A percentile compares a stretch with the other conserved stretches of the same genome.
Evolutionary conservation across 306 rosid genomes (phyloP).

Genomic region (Casuarina cunninghamiana): DNA sequence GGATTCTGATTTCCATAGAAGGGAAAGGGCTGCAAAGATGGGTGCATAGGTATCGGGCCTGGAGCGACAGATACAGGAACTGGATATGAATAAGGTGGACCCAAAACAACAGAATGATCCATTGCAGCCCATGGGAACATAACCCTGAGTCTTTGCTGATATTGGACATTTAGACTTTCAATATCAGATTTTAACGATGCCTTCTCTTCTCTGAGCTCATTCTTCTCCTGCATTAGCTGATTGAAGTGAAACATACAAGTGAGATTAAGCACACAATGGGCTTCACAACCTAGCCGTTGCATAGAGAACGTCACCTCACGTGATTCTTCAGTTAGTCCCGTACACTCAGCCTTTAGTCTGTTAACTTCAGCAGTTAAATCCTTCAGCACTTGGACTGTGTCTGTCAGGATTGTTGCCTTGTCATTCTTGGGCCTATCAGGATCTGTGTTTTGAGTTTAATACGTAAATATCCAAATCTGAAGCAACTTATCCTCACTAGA

Average conservation of each 20-base stretch:
- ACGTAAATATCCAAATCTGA: conserved; percentile 15
- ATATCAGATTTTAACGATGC: conserved; percentile 65
- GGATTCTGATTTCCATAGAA: conserved; percentile 70
- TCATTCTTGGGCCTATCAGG: conserved; percentile 93
- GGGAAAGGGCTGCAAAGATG: conserved; percentile 70
- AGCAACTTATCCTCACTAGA: not conserved
- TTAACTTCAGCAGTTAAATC: conserved; percentile 71
- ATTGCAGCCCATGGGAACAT: conserved; percentile 79
- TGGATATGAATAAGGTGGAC: conserved; percentile 73
- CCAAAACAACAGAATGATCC: conserved; percentile 74
- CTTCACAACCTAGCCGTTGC: conserved; percentile 15
- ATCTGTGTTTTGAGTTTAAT: conserved; percentile 49
- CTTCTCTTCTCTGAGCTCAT: conserved; percentile 93
- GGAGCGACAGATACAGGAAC: conserved; percentile 69
- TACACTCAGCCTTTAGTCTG: conserved; percentile 63
- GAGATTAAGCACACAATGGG: conserved; percentile 19
- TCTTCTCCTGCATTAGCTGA: conserved; percentile 86
- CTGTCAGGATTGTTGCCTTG: conserved; percentile 81
- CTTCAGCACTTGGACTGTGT: conserved; percentile 70
- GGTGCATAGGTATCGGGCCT: conserved; percentile 73
- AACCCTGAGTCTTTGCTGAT: conserved; percentile 73
- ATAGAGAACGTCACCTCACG: conserved; percentile 53
- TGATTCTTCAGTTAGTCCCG: conserved; percentile 74
- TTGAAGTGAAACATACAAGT: conserved; percentile 22
- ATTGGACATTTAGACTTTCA: conserved; percentile 68